These are phyloP conservation scores for Acacia melanoxylon DNA, from an alignment of 306 rosid species.

Conservation along the genomic window DNA sequence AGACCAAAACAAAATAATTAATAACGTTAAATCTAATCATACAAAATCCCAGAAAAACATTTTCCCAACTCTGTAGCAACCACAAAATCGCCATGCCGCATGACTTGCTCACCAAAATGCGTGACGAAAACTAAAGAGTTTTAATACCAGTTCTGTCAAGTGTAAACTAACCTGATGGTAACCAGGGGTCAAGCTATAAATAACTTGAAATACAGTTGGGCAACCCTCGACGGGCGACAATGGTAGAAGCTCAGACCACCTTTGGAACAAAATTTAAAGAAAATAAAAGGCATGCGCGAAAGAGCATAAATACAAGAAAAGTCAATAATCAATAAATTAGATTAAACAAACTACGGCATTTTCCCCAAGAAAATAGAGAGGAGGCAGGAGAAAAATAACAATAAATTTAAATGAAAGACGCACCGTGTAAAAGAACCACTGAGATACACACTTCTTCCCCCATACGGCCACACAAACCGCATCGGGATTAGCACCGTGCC, in stretches of 20 bases:
- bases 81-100: neutral
- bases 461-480: constrained; percentile 96
- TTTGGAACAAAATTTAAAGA: constrained; percentile 30
- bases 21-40: neutral
- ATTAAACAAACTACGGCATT: constrained; percentile 23
- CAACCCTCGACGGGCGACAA: constrained; percentile 94
- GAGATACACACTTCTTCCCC: constrained; percentile 79
- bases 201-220: constrained; percentile 86
- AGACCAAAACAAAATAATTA: neutral
- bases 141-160: constrained; percentile 12
- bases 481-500: constrained; percentile 72
- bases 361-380: neutral
- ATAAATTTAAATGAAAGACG: neutral
- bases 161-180: constrained; percentile 76
- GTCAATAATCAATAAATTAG: neutral
- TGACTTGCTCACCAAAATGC: neutral
- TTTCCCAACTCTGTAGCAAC: neutral
- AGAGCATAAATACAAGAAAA: neutral
- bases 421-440: constrained; percentile 91
- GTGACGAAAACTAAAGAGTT: neutral
- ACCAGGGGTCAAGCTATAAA: constrained; percentile 81
- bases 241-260: constrained; percentile 88
- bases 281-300: neutral
- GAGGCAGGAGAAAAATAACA: neutral
- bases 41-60: neutral